Base-by-base conservation (phyloP, 2,329 filamentous ascomycete species). In the Talaromyces sp. region DNA sequence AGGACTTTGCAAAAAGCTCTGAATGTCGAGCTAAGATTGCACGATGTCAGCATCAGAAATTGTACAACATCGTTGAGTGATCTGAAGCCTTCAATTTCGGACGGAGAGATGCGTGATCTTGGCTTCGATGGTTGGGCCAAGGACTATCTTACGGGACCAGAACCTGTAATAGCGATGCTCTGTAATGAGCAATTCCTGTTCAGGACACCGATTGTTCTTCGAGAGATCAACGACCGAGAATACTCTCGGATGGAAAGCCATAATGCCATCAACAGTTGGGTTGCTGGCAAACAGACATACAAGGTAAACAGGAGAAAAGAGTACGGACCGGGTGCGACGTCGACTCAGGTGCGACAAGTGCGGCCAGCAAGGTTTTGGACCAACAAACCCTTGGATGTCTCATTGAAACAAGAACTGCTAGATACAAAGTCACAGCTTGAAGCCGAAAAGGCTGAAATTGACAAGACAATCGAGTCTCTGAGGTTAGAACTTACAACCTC, bases 91-190 rank as follows among this genome's bases (percentile, higher is more conserved):
- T 86, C 86, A 0, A 71, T 91, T 5, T 78, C 84, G 0, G 70
- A 74, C 6, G 81, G 87, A 9, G 82, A 91, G 61, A 76, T 92
- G 64, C 72, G 61, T 66, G 71, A 47, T 65, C 87, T 76, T 41
- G 92, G 92, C 0, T 86, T 99, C 59, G 90, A 96, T 68, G 88
- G 89, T 1, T 97, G 90, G 80, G 88, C 92, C 0, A 83, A 91
- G 31, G 90, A 98, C 72, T 91, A 86, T 66, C 74, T 99, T 6
- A 84, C 89, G 39, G 95, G 94, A 0, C 96, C 96, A 0, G 87
- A 89, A 1, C 85, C 91, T 1, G 91, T 99, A 1, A 80, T 98
- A 39, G 90, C 92, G 7, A 95, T 96, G 90, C 85, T 99, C 24
- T 97, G 93, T 76, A 85, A 87, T 13, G 89, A 91, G 69, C 86